These are phyloP conservation scores for Tilletiopsis washingtonensis DNA, from an alignment of 1,284 basidiomycete species.

Conservation along the genomic window DNA sequence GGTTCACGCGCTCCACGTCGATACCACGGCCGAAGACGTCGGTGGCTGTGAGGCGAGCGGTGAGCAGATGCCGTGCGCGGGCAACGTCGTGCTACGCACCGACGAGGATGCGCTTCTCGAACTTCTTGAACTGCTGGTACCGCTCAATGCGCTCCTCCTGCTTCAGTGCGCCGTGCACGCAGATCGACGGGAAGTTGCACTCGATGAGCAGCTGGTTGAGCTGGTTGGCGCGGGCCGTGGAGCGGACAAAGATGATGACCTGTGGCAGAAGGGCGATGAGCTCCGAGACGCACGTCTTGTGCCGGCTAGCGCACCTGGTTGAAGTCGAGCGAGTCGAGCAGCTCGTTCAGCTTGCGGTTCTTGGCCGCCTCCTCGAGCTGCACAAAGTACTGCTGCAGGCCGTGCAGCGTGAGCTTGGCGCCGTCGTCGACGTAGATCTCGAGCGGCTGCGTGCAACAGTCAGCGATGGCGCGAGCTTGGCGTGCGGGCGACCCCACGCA, in stretches of 20 bases:
- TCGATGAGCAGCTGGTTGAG: conserved; percentile 91
- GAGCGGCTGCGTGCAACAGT: conserved; percentile 61
- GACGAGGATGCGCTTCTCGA: conserved; percentile 78
- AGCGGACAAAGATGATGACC: conserved; percentile 99
- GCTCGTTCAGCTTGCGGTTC: conserved; percentile 94
- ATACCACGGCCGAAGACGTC: conserved; percentile 48
- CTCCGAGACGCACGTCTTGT: neutral
- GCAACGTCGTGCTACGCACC: neutral
- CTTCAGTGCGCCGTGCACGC: conserved; percentile 85
- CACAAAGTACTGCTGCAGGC: conserved; percentile 96
- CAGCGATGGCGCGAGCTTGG: neutral
- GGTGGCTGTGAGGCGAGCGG: conserved; percentile 17
- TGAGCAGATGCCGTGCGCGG: neutral
- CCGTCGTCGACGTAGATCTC: conserved; percentile 99
- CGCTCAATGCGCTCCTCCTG: conserved; percentile 95
- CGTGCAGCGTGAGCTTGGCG: conserved; percentile 96
- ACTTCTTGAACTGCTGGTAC: conserved; percentile 99
- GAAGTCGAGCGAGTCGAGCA: conserved; percentile 94
- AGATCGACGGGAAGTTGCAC: conserved; percentile 97
- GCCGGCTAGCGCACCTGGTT: conserved; percentile 70
- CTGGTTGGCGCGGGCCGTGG: conserved; percentile 89
- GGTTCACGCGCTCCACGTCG: conserved; percentile 47
- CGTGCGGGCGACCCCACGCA: conserved; percentile 53
- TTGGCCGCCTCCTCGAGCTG: conserved; percentile 74
- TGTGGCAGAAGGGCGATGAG: conserved; percentile 42